Evolutionary conservation across 2,329 filamentous ascomycete genomes (phyloP), one percentile per base, ranked within the genome.

Genomic region (Sarocladium kiliense): DNA sequence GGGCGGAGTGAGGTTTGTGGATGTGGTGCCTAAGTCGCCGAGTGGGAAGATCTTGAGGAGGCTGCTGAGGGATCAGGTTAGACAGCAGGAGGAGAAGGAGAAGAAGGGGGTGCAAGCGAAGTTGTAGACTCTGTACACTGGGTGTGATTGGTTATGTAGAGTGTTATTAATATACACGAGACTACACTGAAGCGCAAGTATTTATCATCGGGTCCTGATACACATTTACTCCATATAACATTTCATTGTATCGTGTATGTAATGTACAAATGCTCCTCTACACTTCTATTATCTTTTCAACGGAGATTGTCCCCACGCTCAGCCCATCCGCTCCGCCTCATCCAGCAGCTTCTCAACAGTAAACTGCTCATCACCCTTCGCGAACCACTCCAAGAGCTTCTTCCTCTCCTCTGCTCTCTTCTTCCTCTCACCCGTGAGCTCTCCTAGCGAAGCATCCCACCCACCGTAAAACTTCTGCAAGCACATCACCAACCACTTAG

Each of bases 381-480:
- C 87, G 70, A 99, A 99, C 79, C 87, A 86, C 69, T 91, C 84
- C 67, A 97, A 70, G 67, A 99, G 68, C 70, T 80, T 80, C 66
- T 79, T 83, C 73, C 88, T 86, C 60, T 82, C 80, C 58, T 78
- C 77, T 1, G 72, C 76, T 61, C 85, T 85, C 67, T 84, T 80
- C 60, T 77, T 73, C 54, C 76, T 77, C 58, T 70, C 68, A 6
- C 69, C 67, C 3, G 64, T 65, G 4, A 68, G 53, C 23, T 67
- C 68, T 4, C 59, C 63, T 6, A 70, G 70, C 16, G 66, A 72
- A n/a, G 66, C 73, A 56, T 79, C 79, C 77, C 83, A 76, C 59
- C 83, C 82, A 18, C 87, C 84, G 67, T 99, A 99, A 71, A 99
- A 99, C 66, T 91, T 85, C 77, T 99, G 94, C 74, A 99, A 74